These are phyloP conservation scores for Citrus cavaleriei DNA, from an alignment of 345 rosid genomes.

Conservation along the genomic window DNA sequence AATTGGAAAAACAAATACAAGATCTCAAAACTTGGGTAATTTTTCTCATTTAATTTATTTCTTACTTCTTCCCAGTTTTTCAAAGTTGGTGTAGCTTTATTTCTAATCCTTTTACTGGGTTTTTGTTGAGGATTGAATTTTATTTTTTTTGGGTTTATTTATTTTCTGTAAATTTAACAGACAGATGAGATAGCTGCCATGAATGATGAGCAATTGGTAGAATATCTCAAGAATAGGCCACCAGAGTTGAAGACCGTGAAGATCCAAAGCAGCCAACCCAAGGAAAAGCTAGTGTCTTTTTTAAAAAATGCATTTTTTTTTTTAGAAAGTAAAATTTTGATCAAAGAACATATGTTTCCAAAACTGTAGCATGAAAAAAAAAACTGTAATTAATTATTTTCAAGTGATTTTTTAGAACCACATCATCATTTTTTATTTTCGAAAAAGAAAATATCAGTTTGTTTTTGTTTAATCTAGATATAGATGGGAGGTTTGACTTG, in stretches of 20 bases:
- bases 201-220: constrained; percentile 34
- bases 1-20: constrained; percentile 15
- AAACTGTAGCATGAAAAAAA: too few relatives aligned
- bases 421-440: too few relatives aligned
- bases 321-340: too few relatives aligned
- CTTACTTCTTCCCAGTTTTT: neutral
- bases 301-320: too few relatives aligned
- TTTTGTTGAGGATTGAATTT: neutral
- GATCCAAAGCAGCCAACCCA: constrained; percentile 20
- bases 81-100: too few relatives aligned
- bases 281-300: constrained; percentile 12
- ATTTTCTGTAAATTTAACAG: constrained; percentile 5
- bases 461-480: neutral
- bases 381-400: too few relatives aligned
- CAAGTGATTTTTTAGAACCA: too few relatives aligned
- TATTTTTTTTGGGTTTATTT: neutral
- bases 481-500: too few relatives aligned
- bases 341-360: neutral
- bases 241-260: constrained; percentile 19
- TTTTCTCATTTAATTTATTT: neutral
- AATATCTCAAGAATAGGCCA: constrained; percentile 33
- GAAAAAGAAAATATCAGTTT: too few relatives aligned
- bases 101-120: neutral
- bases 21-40: constrained; percentile 29
- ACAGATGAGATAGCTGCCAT: constrained; percentile 19